Evolutionary conservation across 2,329 filamentous ascomycete species (phyloP).

Genomic region (Capronia coronata): DNA sequence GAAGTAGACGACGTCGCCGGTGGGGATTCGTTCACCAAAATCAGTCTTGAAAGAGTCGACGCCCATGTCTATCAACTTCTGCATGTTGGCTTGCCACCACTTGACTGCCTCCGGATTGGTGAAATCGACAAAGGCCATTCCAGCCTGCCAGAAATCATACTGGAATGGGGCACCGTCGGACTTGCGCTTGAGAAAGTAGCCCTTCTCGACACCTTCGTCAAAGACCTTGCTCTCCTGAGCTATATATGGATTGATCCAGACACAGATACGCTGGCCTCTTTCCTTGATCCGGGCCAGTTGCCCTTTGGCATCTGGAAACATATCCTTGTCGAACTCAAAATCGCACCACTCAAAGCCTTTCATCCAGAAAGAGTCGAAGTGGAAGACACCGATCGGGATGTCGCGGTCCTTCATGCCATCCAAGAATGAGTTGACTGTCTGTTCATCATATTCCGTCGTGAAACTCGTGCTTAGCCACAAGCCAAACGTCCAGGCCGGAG

Average conservation of each 20-base stretch:
- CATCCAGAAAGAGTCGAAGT: slow-evolving; percentile 75
- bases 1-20: slow-evolving; percentile 55
- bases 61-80: slow-evolving; percentile 59
- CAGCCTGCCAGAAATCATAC: slow-evolving; percentile 71
- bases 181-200: slow-evolving; percentile 62
- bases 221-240: slow-evolving; percentile 64
- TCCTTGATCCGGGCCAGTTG: slow-evolving; percentile 60
- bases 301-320: slow-evolving; percentile 61
- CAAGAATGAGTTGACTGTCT: slow-evolving; percentile 56
- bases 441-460: slow-evolving; percentile 59
- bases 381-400: slow-evolving; percentile 64
- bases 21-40: slow-evolving; percentile 65
- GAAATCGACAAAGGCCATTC: slow-evolving; percentile 68
- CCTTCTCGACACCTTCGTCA: slow-evolving; percentile 53
- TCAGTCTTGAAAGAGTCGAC: slow-evolving; percentile 70
- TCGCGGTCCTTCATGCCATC: slow-evolving; percentile 61
- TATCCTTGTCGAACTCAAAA: slow-evolving; percentile 62
- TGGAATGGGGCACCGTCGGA: slow-evolving; percentile 60
- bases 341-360: slow-evolving; percentile 69
- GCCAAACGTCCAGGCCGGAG: slow-evolving; percentile 64
- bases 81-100: slow-evolving; percentile 60
- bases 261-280: slow-evolving; percentile 60
- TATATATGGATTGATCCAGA: slow-evolving; percentile 72
- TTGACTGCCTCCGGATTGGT: slow-evolving; percentile 62
- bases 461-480: slow-evolving; percentile 68